Conservation (phyloP, 441 rosid species). For the Aquilaria agallochum region DNA sequence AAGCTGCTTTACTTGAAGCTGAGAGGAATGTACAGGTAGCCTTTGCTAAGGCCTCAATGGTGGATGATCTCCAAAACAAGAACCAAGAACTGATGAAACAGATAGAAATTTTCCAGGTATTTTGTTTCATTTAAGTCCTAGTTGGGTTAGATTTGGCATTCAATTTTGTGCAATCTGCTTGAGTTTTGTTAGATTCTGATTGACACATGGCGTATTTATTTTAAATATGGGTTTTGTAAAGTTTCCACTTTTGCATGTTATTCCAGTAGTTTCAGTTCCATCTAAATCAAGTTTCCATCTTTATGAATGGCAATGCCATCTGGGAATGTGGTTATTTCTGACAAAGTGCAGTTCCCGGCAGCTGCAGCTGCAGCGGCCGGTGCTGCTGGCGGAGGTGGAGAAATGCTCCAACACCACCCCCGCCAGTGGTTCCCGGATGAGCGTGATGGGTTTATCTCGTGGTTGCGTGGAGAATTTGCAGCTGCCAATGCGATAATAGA, state of each 20-base stretch:
- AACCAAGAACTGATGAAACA: conserved; percentile 93
- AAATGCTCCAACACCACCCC: conserved; percentile 31
- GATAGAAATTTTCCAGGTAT: conserved; percentile 84
- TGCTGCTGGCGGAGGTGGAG: conserved; percentile 27
- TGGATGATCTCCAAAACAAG: conserved; percentile 94
- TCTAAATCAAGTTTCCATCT: background rate
- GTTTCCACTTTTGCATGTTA: conserved; percentile 9
- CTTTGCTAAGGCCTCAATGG: conserved; percentile 84
- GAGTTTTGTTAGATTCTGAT: background rate
- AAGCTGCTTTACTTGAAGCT: conserved; percentile 88
- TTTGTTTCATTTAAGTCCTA: background rate
- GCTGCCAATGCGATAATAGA: conserved; percentile 91
- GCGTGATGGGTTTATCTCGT: conserved; percentile 71
- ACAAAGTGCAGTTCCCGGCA: conserved; percentile 56
- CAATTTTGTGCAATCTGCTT: conserved; percentile 19
- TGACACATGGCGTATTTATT: background rate
- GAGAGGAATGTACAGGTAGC: conserved; percentile 85
- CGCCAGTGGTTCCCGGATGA: conserved; percentile 68
- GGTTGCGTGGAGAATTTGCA: conserved; percentile 88
- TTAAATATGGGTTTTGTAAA: conserved; percentile 18
- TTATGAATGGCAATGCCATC: conserved; percentile 80
- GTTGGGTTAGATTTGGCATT: background rate
- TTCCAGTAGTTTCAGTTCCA: conserved; percentile 2
- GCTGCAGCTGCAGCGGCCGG: conserved; percentile 6
- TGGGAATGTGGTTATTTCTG: conserved; percentile 51